Evolutionary conservation across 176 grass and related monocot species (phyloP).

Genomic region (Hsuehochloa calcarea): DNA sequence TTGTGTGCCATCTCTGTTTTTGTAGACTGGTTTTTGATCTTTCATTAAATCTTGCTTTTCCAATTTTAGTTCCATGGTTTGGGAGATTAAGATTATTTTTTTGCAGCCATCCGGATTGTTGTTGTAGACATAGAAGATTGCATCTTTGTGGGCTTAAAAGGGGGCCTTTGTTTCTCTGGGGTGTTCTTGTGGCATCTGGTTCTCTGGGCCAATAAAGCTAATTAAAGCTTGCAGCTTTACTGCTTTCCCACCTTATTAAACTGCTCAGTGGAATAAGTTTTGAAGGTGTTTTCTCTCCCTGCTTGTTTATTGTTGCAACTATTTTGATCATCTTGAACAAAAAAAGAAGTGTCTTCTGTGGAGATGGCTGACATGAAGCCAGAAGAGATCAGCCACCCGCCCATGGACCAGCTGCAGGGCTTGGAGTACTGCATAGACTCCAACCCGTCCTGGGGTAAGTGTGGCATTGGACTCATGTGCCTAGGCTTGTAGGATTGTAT

Average conservation of each 20-base stretch:
- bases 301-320: neutral
- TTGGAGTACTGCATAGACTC: slow-evolving; percentile 86
- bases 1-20: neutral
- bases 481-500: no score
- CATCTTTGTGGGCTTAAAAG: slow-evolving; percentile 20
- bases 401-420: slow-evolving; percentile 78
- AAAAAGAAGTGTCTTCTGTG: neutral
- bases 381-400: slow-evolving; percentile 64
- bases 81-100: neutral
- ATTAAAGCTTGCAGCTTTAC: slow-evolving; percentile 32
- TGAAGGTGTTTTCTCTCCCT: slow-evolving; percentile 12
- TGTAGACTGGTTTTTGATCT: neutral
- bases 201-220: slow-evolving; percentile 28
- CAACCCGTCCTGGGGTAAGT: slow-evolving; percentile 80
- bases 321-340: neutral
- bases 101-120: slow-evolving; percentile 2
- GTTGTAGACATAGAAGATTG: neutral
- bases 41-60: neutral
- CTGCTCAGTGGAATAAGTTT: neutral
- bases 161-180: neutral
- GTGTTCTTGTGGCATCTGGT: slow-evolving; percentile 45
- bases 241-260: slow-evolving; percentile 2
- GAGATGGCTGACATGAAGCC: slow-evolving; percentile 66
- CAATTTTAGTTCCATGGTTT: neutral
- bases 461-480: neutral